These are phyloP conservation scores for Fomitopsis serialis DNA, from an alignment of 768 basidiomycete genomes.

Conservation along the genomic window DNA sequence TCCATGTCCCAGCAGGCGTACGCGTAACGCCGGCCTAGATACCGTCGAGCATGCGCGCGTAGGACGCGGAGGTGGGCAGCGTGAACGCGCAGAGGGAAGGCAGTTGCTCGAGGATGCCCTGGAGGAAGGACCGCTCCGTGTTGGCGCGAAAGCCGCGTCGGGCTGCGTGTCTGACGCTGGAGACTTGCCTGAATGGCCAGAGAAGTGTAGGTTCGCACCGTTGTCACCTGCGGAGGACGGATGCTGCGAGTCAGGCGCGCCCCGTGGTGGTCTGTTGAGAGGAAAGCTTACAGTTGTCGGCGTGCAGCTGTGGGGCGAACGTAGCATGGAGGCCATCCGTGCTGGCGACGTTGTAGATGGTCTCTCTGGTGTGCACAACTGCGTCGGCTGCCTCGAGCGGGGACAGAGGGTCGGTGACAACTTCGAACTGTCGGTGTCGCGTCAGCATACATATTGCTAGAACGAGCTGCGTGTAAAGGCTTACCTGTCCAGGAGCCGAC, in stretches of 20 bases:
- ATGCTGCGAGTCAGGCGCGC: too few relatives aligned
- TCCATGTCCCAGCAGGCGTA: constrained; percentile 65
- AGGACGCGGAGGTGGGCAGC: constrained; percentile 56
- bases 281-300: constrained; percentile 31
- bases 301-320: constrained; percentile 51
- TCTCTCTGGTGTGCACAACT: constrained; percentile 61
- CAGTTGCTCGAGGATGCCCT: constrained; percentile 52
- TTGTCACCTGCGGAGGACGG: constrained; percentile 39
- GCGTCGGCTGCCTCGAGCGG: constrained; percentile 69
- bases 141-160: constrained; percentile 15
- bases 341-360: constrained; percentile 55
- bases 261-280: too few relatives aligned
- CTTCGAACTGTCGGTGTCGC: constrained; percentile 51
- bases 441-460: neutral
- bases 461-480: neutral
- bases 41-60: constrained; percentile 58
- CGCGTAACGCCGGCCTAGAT: constrained; percentile 70
- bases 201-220: constrained; percentile 61
- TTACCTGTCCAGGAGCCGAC: constrained; percentile 66
- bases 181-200: constrained; percentile 39
- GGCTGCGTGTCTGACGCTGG: neutral
- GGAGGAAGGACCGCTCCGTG: constrained; percentile 57
- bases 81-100: constrained; percentile 53
- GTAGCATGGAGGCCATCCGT: constrained; percentile 65
- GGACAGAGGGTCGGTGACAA: constrained; percentile 60